A percentile compares a stretch with the other conserved stretches of the same genome.
Evolutionary conservation across 257 asterid species (phyloP).

Genomic region (Nicotiana sylvestris): DNA sequence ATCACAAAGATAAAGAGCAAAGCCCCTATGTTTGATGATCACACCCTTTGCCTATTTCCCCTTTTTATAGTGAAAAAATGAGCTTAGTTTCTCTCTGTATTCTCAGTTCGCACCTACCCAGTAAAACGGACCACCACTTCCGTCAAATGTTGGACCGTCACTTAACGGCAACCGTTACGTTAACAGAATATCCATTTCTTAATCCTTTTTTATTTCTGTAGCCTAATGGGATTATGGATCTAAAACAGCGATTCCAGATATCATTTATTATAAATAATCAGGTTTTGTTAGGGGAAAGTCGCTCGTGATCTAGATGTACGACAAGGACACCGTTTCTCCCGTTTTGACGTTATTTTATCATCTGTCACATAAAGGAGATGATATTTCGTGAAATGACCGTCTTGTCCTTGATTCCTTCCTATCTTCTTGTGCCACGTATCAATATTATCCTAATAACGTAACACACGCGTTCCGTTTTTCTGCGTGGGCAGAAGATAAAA

Average conservation of each 20-base stretch:
- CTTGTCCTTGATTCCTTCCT: neutral
- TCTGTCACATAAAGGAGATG: neutral
- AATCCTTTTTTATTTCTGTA: neutral
- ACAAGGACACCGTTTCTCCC: neutral
- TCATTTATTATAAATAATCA: neutral
- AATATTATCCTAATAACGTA: neutral
- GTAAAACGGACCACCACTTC: conserved; percentile 3
- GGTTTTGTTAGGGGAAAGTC: neutral
- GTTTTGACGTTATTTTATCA: neutral
- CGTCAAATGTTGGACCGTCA: conserved; percentile 21
- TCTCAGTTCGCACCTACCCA: conserved; percentile 24
- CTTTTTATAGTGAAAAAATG: neutral
- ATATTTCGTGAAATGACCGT: neutral
- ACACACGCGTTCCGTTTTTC: neutral
- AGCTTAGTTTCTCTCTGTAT: neutral
- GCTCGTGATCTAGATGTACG: neutral
- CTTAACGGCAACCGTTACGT: conserved; percentile 22
- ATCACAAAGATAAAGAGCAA: conserved; percentile 15
- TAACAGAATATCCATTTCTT: conserved; percentile 19
- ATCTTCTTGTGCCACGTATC: neutral
- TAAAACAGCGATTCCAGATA: neutral
- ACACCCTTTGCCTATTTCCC: neutral
- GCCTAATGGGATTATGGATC: neutral
- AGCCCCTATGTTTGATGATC: neutral
- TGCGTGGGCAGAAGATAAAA: neutral